Conservation (phyloP, 1,284 basidiomycete genomes). For the Marasmius fiardii region DNA sequence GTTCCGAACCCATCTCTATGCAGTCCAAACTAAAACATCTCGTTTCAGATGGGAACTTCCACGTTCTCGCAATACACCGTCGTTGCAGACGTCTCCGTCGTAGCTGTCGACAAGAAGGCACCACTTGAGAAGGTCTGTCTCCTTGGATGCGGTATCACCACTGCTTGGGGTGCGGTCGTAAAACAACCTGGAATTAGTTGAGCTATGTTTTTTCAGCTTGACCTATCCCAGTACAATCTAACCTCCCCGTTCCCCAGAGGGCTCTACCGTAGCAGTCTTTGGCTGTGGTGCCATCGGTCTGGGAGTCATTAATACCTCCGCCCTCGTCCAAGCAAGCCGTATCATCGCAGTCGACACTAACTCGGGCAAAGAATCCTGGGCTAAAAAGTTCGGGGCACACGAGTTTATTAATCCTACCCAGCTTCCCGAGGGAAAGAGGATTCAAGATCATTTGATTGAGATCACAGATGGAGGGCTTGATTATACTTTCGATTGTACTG, state of each 20-base stretch:
- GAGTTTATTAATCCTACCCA: conserved; percentile 90
- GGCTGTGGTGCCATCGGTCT: conserved; percentile 96
- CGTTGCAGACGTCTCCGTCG: conserved; percentile 95
- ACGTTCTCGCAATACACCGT: conserved; percentile 99
- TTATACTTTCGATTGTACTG: conserved; percentile 96
- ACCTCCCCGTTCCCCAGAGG: conserved; percentile 46
- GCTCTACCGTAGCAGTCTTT: conserved; percentile 89
- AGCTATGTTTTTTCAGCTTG: conserved; percentile 4
- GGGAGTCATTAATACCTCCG: conserved; percentile 84
- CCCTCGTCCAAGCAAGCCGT: conserved; percentile 76
- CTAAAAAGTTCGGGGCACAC: conserved; percentile 93
- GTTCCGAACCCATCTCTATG: background rate
- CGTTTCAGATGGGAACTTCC: conserved; percentile 89
- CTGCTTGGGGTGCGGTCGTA: conserved; percentile 89
- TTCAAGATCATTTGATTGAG: conserved; percentile 89
- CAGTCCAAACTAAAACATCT: conserved; percentile 3
- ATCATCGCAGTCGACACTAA: conserved; percentile 96
- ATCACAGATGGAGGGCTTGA: conserved; percentile 97
- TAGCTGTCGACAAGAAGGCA: conserved; percentile 83
- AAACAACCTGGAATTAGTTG: conserved; percentile 78
- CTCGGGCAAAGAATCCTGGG: conserved; percentile 83
- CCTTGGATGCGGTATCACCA: conserved; percentile 95
- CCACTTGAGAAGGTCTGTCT: conserved; percentile 94
- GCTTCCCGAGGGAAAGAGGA: conserved; percentile 74
- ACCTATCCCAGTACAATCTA: background rate